phyloP scores from a whole-genome alignment of 2,329 filamentous ascomycete species.

The Colletotrichum sp. region DNA sequence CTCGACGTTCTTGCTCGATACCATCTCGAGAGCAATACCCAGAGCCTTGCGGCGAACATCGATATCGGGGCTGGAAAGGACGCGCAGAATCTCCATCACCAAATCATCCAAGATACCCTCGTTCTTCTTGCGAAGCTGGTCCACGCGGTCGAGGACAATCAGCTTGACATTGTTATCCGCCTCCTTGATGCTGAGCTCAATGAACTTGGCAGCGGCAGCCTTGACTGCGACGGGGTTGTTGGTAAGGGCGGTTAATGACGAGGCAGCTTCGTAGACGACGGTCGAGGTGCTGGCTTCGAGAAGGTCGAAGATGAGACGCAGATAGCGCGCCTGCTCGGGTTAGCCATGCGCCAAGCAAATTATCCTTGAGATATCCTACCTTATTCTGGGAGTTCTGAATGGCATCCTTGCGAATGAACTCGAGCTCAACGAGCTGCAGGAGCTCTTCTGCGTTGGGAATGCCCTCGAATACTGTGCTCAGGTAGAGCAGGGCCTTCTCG shows the following conservation, averaged over 20 bases:
- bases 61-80: conserved; percentile 93
- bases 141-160: conserved; percentile 93
- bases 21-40: conserved; percentile 92
- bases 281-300: conserved; percentile 92
- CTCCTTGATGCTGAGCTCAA: conserved; percentile 96
- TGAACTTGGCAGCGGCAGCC: conserved; percentile 93
- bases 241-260: conserved; percentile 90
- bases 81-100: conserved; percentile 95
- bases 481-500: conserved; percentile 86
- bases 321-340: conserved; percentile 74
- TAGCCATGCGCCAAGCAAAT: neutral
- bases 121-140: conserved; percentile 85
- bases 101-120: conserved; percentile 92
- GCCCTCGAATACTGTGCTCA: conserved; percentile 89
- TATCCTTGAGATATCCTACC: conserved; percentile 49
- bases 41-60: conserved; percentile 94
- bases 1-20: conserved; percentile 98
- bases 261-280: conserved; percentile 96
- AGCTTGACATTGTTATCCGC: conserved; percentile 99
- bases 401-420: conserved; percentile 98
- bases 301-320: conserved; percentile 94
- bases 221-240: conserved; percentile 98
- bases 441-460: conserved; percentile 95
- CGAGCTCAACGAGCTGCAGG: conserved; percentile 89
- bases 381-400: conserved; percentile 94